These are phyloP conservation scores for Eucalyptus pauciflora DNA, from an alignment of 345 rosid genomes.

Conservation along the genomic window DNA sequence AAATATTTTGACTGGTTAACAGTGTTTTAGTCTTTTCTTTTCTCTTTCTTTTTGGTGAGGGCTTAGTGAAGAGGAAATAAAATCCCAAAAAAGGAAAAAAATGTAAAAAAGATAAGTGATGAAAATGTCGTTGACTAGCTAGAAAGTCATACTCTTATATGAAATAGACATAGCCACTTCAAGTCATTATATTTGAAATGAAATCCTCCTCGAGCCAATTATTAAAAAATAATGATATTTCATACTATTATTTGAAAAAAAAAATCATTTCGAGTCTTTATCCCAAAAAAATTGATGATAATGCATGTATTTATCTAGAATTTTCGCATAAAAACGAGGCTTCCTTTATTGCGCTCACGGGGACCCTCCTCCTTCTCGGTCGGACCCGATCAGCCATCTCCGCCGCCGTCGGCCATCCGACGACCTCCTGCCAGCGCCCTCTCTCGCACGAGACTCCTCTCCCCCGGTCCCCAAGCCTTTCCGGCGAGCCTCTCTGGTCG, in stretches of 20 bases:
- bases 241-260: fast-evolving
- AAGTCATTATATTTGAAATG: too few species aligned
- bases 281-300: fast-evolving
- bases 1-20: fast-evolving
- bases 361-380: neutral
- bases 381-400: neutral
- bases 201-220: fast-evolving
- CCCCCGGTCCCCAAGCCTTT: neutral
- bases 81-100: too few species aligned
- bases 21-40: too few species aligned
- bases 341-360: too few species aligned
- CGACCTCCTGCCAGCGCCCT: neutral
- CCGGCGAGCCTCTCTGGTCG: neutral
- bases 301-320: too few species aligned
- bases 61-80: too few species aligned
- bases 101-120: too few species aligned
- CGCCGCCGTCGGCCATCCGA: neutral
- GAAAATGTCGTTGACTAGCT: too few species aligned
- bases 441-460: neutral
- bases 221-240: fast-evolving
- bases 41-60: too few species aligned
- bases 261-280: fast-evolving
- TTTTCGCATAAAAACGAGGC: too few species aligned
- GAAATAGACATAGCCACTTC: fast-evolving
- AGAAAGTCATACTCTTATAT: too few species aligned